Evolutionary conservation across 306 rosid genomes (phyloP).

Genomic region (Dicorynia guianensis): DNA sequence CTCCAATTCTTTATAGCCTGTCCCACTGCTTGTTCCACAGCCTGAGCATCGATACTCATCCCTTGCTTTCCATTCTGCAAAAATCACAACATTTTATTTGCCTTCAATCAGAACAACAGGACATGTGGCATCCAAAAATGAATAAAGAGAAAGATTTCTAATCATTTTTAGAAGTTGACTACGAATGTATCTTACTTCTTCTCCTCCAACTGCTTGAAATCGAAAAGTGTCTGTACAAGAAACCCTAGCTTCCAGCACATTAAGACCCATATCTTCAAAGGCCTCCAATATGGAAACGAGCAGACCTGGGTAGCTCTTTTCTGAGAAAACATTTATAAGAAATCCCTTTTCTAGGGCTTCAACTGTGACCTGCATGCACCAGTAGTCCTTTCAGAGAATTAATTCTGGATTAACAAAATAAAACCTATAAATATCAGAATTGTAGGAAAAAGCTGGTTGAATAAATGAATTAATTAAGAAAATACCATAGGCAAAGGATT

Average conservation of each 20-base stretch:
- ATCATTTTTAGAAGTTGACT: not conserved
- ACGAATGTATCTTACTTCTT: conserved; percentile 67
- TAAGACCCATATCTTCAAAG: conserved; percentile 87
- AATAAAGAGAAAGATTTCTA: conserved; percentile 20
- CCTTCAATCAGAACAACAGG: not conserved
- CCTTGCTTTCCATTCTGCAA: conserved; percentile 51
- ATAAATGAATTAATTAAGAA: not conserved
- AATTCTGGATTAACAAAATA: too few relatives aligned
- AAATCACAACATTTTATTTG: not conserved
- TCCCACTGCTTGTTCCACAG: conserved; percentile 51
- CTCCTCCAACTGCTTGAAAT: conserved; percentile 88
- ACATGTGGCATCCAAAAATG: conserved; percentile 41
- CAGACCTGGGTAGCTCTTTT: conserved; percentile 74
- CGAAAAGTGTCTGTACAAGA: conserved; percentile 85
- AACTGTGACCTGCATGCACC: conserved; percentile 83
- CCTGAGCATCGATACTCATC: conserved; percentile 50
- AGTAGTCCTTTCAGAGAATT: conserved; percentile 26
- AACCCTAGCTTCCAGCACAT: conserved; percentile 97
- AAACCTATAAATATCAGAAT: not conserved
- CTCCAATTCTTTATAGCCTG: conserved; percentile 56
- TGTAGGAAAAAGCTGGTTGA: not conserved
- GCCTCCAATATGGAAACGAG: conserved; percentile 87
- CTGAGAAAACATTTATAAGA: conserved; percentile 73
- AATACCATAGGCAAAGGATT: conserved; percentile 75
- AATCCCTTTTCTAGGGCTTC: conserved; percentile 89